These are phyloP conservation scores for Nothophaeocryptopus gaeumannii DNA, from an alignment of 2,329 filamentous ascomycete species.

Conservation along the genomic window DNA sequence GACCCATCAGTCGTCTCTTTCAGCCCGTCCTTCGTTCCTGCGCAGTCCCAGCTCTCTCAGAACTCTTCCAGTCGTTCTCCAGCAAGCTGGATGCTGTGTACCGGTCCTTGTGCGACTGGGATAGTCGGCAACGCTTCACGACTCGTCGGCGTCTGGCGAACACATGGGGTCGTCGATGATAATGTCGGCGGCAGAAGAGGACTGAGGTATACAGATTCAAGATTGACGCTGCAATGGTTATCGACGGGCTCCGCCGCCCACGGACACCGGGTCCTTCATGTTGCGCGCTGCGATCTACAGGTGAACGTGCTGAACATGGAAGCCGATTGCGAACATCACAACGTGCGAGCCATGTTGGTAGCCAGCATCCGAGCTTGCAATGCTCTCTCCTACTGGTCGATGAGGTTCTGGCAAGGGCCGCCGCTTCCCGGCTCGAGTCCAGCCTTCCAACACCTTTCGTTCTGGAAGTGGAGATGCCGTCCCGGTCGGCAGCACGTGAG, in stretches of 20 bases:
- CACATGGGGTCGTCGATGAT: constrained; percentile 9
- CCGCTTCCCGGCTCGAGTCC: no score
- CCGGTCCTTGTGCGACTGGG: constrained; percentile 16
- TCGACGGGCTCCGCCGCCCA: background rate
- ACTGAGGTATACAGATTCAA: background rate
- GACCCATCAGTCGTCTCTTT: no score
- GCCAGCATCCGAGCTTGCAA: background rate
- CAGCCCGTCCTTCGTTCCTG: constrained; percentile 2
- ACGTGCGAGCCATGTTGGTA: background rate
- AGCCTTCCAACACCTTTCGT: no score
- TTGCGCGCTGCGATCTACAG: constrained; percentile 7
- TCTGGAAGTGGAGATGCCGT: no score
- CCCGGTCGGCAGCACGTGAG: no score
- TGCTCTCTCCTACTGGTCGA: no score
- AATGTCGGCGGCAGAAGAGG: background rate
- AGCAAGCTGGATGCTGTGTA: constrained; percentile 13
- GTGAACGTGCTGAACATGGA: constrained; percentile 1
- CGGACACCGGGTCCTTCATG: background rate
- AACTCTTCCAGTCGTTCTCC: constrained; percentile 16
- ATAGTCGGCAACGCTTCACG: constrained; percentile 9
- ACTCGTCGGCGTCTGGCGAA: constrained; percentile 9
- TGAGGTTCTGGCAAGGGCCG: no score
- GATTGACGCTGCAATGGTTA: background rate
- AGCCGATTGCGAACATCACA: constrained; percentile 3
- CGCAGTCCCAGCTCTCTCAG: constrained; percentile 8